phyloP scores from a whole-genome alignment of 768 basidiomycete genomes.

The Butyriboletus loyo region DNA sequence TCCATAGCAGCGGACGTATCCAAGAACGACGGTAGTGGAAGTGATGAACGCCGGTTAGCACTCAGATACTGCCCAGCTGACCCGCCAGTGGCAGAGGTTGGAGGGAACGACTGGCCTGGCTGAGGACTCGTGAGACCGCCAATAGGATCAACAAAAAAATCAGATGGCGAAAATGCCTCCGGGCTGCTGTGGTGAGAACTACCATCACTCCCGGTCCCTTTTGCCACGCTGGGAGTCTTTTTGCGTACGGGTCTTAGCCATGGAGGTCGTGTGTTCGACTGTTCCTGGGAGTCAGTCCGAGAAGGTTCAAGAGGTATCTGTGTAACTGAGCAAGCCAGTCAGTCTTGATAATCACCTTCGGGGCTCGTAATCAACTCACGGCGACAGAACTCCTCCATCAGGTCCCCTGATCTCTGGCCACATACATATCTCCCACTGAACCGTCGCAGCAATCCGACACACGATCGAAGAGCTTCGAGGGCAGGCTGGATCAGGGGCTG shows the following conservation, averaged over 20 bases:
- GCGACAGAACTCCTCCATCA: conserved; percentile 95
- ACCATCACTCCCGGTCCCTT: conserved; percentile 44
- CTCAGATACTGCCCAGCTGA: conserved; percentile 25
- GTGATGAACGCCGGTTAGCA: conserved; percentile 22
- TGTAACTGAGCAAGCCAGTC: conserved; percentile 49
- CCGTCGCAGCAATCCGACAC: conserved; percentile 79
- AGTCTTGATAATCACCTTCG: conserved; percentile 3
- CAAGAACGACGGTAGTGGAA: conserved; percentile 26
- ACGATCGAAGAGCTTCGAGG: conserved; percentile 82
- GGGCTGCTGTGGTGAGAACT: conserved; percentile 52
- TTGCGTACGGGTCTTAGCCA: conserved; percentile 90
- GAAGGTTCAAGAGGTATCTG: conserved; percentile 81
- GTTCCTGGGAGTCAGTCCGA: conserved; percentile 47
- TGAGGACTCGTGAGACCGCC: conserved; percentile 25
- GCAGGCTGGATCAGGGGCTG: conserved; percentile 77
- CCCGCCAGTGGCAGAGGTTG: conserved; percentile 13
- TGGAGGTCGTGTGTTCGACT: conserved; percentile 58
- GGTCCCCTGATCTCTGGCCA: conserved; percentile 84
- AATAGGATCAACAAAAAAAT: conserved; percentile 56
- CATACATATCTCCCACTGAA: conserved; percentile 94
- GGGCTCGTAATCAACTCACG: conserved; percentile 40
- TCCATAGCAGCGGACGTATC: conserved; percentile 38
- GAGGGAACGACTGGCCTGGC: conserved; percentile 22
- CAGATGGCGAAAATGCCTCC: conserved; percentile 61
- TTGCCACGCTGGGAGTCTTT: conserved; percentile 52